phyloP scores from a whole-genome alignment of 768 basidiomycete species.

The Dictyophora rubrovolvata region DNA sequence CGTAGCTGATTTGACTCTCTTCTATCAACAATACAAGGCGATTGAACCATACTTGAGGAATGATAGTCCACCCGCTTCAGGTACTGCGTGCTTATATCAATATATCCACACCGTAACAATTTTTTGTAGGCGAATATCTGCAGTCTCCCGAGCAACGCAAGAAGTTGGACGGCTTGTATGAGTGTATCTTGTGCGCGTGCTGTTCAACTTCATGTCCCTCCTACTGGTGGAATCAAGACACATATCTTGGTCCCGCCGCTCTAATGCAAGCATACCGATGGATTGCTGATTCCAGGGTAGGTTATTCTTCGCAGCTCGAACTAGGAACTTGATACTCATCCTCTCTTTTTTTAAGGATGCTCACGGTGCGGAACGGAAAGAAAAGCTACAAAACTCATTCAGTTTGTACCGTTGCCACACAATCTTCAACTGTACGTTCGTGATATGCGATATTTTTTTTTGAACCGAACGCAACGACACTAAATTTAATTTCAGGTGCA shows the following conservation, averaged over 20 bases:
- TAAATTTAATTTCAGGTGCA: slow-evolving; percentile 41
- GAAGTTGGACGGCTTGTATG: slow-evolving; percentile 96
- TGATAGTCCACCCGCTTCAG: slow-evolving; percentile 73
- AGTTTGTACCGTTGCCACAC: slow-evolving; percentile 97
- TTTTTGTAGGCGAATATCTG: slow-evolving; percentile 55
- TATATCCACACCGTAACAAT: background rate
- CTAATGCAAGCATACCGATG: slow-evolving; percentile 96
- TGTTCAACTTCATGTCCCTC: slow-evolving; percentile 97
- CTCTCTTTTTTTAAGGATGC: slow-evolving; percentile 43
- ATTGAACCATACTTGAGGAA: slow-evolving; percentile 96
- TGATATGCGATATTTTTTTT: slow-evolving; percentile 1
- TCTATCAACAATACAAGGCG: slow-evolving; percentile 99
- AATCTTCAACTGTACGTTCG: slow-evolving; percentile 84
- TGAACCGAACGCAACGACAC: background rate
- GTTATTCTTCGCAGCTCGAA: slow-evolving; percentile 18
- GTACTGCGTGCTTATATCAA: slow-evolving; percentile 7
- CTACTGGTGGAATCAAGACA: slow-evolving; percentile 99
- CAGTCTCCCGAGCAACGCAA: slow-evolving; percentile 86
- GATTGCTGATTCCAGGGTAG: slow-evolving; percentile 92
- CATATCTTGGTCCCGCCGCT: slow-evolving; percentile 95
- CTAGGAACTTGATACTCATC: background rate
- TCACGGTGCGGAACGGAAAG: slow-evolving; percentile 70
- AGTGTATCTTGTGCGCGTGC: slow-evolving; percentile 94
- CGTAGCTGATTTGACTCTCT: slow-evolving; percentile 62
- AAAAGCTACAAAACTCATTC: slow-evolving; percentile 90